Base-by-base conservation (phyloP, 139 green algal species). In the Parachlorella kessleri region DNA sequence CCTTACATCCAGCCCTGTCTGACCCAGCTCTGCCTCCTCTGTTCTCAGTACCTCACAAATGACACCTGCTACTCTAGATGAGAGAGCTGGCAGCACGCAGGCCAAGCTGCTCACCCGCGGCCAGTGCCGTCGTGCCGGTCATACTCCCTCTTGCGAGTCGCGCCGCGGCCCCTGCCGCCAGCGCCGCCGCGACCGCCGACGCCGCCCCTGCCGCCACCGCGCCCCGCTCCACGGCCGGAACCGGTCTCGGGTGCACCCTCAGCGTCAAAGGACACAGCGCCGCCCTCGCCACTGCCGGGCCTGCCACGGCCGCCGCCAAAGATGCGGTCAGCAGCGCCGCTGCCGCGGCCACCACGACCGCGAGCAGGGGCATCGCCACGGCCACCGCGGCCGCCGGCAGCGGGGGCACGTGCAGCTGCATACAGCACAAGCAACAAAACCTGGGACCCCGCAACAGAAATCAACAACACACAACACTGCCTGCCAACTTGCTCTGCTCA, bases 61-160 rank as follows among this genome's bases (percentile, higher is more conserved):
- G n/a, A n/a, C n/a, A n/a, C n/a, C n/a, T n/a, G n/a, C n/a, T n/a
- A n/a, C n/a, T n/a, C n/a, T n/a, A n/a, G n/a, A n/a, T n/a, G n/a
- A n/a, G n/a, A n/a, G n/a, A n/a, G n/a, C n/a, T n/a, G n/a, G n/a
- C n/a, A n/a, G n/a, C n/a, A n/a, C n/a, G n/a, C n/a, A n/a, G n/a
- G n/a, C n/a, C n/a, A n/a, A n/a, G n/a, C 1, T 24, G 73, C 91
- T 89, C 79, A 96, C 92, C 90, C 91, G 33, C 93, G 84, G 73
- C 93, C 93, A 71, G 89, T 94, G 80, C 85, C 92, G 76, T 95
- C 92, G 70, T 92, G 91, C 76, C 93, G 90, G 68, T 97, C 93
- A 38, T 91, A 97, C 53, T 95, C 90, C 63, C 93, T 86, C 42
- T 91, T 82, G 81, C 23, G 66, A 36, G 80, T 64, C 30, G 36